Conservation (phyloP, 768 basidiomycete genomes). For the Termitomyces eurrhizus region DNA sequence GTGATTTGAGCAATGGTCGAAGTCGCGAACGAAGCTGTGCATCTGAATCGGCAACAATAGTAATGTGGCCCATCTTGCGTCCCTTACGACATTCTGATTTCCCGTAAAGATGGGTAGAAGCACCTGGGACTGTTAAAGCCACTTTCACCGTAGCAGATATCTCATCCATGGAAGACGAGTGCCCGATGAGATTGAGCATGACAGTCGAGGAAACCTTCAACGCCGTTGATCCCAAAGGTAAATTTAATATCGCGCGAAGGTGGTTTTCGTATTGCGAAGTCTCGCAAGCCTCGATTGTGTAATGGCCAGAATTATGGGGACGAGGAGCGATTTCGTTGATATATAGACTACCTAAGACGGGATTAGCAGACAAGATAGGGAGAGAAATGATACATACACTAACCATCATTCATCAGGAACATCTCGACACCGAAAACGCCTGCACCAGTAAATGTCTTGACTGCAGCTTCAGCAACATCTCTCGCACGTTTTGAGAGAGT, state of each 20-base stretch:
- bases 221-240: constrained; percentile 85
- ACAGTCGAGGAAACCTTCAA: constrained; percentile 83
- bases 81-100: constrained; percentile 87
- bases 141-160: constrained; percentile 50
- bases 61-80: constrained; percentile 98
- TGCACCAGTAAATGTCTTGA: constrained; percentile 77
- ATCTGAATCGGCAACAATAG: constrained; percentile 79
- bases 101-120: constrained; percentile 89
- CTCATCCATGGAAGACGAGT: constrained; percentile 60
- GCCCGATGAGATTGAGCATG: constrained; percentile 96
- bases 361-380: not conserved
- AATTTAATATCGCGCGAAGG: constrained; percentile 85
- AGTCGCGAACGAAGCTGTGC: constrained; percentile 66
- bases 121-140: constrained; percentile 71
- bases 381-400: constrained; percentile 17
- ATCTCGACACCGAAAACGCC: constrained; percentile 98
- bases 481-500: constrained; percentile 58
- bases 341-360: constrained; percentile 57
- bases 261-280: constrained; percentile 98
- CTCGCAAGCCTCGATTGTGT: constrained; percentile 96
- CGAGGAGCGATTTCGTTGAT: constrained; percentile 98
- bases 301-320: constrained; percentile 98
- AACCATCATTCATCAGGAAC: constrained; percentile 90
- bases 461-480: constrained; percentile 73
- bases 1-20: constrained; percentile 65